Evolutionary conservation across 2,329 filamentous ascomycete genomes (phyloP), one percentile per base, ranked within the genome.

Genomic region (Aspergillus sp.): DNA sequence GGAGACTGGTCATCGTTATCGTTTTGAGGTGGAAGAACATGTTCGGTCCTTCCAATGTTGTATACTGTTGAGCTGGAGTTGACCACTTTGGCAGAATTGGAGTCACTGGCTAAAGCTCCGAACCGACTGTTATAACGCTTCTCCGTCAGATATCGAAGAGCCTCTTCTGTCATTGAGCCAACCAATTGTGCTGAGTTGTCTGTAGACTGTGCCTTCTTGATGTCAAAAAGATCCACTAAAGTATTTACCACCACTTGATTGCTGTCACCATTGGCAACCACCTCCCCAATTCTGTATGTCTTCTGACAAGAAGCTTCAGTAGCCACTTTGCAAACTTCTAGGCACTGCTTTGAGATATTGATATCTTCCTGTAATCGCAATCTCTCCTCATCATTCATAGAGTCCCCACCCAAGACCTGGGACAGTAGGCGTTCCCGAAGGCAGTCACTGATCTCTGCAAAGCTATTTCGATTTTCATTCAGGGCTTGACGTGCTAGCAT

Each of bases 181-280:
- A 71, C 53, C 42, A 68, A 49, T 47, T 69, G 63, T 34, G 60
- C 58, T 41, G 67, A 68, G 28, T 59, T 61, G 29, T 50, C 57
- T 48, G 53, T 65, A 4, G 67, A 63, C 44, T 55, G 42, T 33
- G 61, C 66, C 55, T 66, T 70, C 48, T 56, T 62, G 44, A 71
- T 56, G 51, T 70, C 58, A 47, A 73, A 71, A 44, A 72, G 57
- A 60, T 70, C 68, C 35, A 66, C 67, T 48, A 69, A 52, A 49
- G 67, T 71, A 47, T 60, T 70, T 47, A 72, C 59, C 47, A 72
- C 63, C 29, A 71, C 58, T 57, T 70, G 65, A 56, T 70, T 64
- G 51, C 65, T 67, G 44, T 69, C 58, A 27, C 51, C 59, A 40
- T 70, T 64, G 41, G 64, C 65, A 58, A 66, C 48, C 7, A 61